Evolutionary conservation across 2,329 filamentous ascomycete species (phyloP).

Genomic region (Xylariaceae sp.): DNA sequence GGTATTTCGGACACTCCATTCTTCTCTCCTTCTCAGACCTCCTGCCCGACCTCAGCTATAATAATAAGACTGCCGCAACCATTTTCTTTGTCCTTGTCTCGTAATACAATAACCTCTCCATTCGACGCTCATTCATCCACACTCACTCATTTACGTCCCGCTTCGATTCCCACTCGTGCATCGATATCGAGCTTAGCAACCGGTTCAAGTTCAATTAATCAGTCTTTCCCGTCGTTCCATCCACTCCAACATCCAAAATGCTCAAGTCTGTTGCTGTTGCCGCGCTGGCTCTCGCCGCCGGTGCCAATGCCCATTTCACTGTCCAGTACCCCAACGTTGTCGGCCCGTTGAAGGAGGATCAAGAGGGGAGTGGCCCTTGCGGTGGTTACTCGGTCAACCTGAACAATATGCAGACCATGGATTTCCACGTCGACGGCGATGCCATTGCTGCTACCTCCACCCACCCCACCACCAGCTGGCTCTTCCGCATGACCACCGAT

Average conservation of each 20-base stretch:
- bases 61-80: neutral
- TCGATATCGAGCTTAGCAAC: too few species aligned
- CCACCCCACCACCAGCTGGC: constrained; percentile 50
- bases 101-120: neutral
- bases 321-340: constrained; percentile 44
- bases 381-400: constrained; percentile 49
- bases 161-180: neutral
- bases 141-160: neutral
- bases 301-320: constrained; percentile 49
- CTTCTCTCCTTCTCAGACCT: neutral
- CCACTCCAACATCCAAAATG: constrained; percentile 34
- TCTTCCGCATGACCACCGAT: constrained; percentile 54
- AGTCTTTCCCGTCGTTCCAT: neutral
- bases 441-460: constrained; percentile 43
- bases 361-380: constrained; percentile 46
- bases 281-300: constrained; percentile 35
- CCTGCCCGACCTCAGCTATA: neutral
- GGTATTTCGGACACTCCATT: neutral
- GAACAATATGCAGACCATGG: constrained; percentile 32
- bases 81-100: neutral
- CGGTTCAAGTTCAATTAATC: neutral
- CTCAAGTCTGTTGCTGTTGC: constrained; percentile 33
- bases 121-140: neutral
- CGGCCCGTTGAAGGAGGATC: constrained; percentile 44
- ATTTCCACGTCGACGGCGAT: constrained; percentile 56